These are phyloP conservation scores for Psilocybe tampanensis DNA, from an alignment of 768 basidiomycete genomes.

Conservation along the genomic window DNA sequence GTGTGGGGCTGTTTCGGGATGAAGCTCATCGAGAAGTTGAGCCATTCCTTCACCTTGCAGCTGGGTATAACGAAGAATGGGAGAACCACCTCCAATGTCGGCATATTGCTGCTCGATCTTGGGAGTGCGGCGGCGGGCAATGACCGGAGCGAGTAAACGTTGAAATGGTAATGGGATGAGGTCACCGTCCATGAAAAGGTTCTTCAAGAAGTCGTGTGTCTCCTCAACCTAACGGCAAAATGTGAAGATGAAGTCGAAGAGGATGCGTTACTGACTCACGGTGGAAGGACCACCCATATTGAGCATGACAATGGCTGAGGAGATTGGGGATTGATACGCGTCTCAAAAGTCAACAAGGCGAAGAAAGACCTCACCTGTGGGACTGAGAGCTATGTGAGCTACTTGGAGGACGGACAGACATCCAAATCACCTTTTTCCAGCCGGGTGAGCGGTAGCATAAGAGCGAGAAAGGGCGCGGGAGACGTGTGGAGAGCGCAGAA, in stretches of 20 bases:
- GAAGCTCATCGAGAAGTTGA: conserved; percentile 89
- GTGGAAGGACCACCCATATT: conserved; percentile 99
- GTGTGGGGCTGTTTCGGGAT: conserved; percentile 91
- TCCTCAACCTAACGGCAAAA: conserved; percentile 69
- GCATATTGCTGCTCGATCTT: conserved; percentile 93
- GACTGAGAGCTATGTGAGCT: conserved; percentile 33
- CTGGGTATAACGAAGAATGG: conserved; percentile 89
- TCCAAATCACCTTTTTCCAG: conserved; percentile 29
- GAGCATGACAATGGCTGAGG: conserved; percentile 86
- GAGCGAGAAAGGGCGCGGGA: conserved; percentile 26
- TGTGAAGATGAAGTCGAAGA: background rate
- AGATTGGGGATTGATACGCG: conserved; percentile 17
- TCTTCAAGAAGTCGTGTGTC: conserved; percentile 90
- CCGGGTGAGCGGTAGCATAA: conserved; percentile 19
- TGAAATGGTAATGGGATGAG: conserved; percentile 97
- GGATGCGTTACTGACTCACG: conserved; percentile 43
- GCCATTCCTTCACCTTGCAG: conserved; percentile 92
- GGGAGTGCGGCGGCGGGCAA: conserved; percentile 88
- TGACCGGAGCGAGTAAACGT: conserved; percentile 80
- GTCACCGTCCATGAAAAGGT: conserved; percentile 90
- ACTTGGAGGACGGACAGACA: conserved; percentile 5
- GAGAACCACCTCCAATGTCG: conserved; percentile 95
- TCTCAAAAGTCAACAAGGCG: conserved; percentile 1
- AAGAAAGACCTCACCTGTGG: conserved; percentile 53
- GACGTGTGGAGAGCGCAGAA: conserved; percentile 15